Base-by-base conservation (phyloP, 208 protist species). In the Sergeia podlipaevii region DNA sequence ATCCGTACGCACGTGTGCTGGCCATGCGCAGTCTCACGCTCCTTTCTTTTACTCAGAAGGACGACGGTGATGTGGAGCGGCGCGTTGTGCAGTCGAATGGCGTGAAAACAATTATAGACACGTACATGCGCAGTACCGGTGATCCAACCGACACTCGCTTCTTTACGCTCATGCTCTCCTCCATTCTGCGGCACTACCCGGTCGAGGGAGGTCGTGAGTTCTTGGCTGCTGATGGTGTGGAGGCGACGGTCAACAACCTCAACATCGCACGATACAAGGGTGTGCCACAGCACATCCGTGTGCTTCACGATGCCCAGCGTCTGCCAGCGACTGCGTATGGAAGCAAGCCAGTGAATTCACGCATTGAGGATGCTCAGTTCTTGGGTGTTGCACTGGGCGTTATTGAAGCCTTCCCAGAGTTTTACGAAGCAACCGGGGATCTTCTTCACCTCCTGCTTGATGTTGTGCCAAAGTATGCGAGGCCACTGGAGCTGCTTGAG, bases 251-350 rank as follows among this genome's bases (percentile, higher is more conserved):
- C 41, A 70, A 84, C 54, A 89, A 84, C 50, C 37, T 95, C 13
- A 95, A 93, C 61, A 84, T 91, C 28, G 56, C 82, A 0, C 73
- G 80, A 4, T 95, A 91, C 70, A 95, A 95, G 66, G 89, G 84
- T 18, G 49, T 95, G 17, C 89, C 89, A 26, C 89, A 95, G 62
- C 89, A 95, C 67, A 67, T 95, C 28, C 81, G 89, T 10, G 65
- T 95, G 1, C 62, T 93, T 17, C 76, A 83, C 63, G 89, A 95
- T 50, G 75, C 74, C 7, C 75, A 86, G 56, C 42, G 50, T 27
- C 74, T 91, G 18, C 87, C 87, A 10, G 67, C 59, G 38, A 66
- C 65, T 34, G 70, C 66, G 8, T 18, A 53, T 20, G 81, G 80
- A 4, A 46, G 23, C 17, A 47, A 61, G 43, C 54, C 65, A 17